Conservation (phyloP, 495 filamentous ascomycete species). For the Penicillium steckii region DNA sequence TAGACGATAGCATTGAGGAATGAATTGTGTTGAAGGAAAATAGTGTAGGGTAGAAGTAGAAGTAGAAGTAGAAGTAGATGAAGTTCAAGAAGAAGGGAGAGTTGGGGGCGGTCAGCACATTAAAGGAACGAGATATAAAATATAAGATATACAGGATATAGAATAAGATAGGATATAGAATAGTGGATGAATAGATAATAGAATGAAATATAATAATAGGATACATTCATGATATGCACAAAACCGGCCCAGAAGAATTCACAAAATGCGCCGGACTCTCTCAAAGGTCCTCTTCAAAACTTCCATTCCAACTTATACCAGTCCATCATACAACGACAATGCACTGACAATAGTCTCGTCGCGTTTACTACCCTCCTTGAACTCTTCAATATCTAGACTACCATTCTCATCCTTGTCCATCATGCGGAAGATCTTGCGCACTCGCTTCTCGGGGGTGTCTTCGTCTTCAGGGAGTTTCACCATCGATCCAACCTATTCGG, state of each 20-base stretch:
- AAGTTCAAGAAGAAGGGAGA: conserved; percentile 1
- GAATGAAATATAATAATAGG: conserved; percentile 1
- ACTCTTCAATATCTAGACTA: conserved; percentile 89
- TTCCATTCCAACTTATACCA: conserved; percentile 64
- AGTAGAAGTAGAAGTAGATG: too few species aligned
- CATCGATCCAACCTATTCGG: conserved; percentile 88
- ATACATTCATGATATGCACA: conserved; percentile 6
- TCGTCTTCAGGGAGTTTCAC: conserved; percentile 98
- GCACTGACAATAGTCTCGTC: conserved; percentile 99
- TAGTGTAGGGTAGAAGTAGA: not conserved
- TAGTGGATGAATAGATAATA: not conserved
- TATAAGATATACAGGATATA: not conserved
- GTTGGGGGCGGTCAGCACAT: too few species aligned
- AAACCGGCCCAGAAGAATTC: conserved; percentile 3
- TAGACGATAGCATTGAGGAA: not conserved
- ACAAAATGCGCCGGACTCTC: conserved; percentile 24
- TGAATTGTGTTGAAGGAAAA: not conserved
- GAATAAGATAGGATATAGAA: too few species aligned
- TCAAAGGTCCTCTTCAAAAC: not conserved
- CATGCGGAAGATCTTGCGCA: conserved; percentile 98
- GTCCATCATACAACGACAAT: conserved; percentile 90
- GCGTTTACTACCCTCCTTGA: conserved; percentile 97
- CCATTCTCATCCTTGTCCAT: conserved; percentile 99
- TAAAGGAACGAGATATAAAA: not conserved
- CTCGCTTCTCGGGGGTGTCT: conserved; percentile 97